Conservation (phyloP, 805 yeast species). For the Jamesozyma jinghongensis region DNA sequence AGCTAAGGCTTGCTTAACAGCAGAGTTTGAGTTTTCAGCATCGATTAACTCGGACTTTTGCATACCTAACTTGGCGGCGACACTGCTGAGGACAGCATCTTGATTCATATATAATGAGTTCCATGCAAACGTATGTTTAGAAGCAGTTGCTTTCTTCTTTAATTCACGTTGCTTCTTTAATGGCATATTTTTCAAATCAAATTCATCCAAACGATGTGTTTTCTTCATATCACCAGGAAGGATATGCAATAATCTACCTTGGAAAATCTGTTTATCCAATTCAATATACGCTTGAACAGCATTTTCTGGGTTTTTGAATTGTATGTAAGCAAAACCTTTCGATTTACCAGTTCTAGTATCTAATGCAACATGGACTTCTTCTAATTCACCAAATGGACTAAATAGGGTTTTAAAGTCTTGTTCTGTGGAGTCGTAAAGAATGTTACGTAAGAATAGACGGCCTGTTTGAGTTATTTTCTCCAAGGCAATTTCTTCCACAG, state of each 20-base stretch:
- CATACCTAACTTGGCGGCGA: constrained; percentile 76
- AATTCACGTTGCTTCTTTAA: constrained; percentile 83
- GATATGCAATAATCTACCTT: constrained; percentile 86
- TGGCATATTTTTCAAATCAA: constrained; percentile 83
- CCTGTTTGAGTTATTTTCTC: constrained; percentile 58
- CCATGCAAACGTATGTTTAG: constrained; percentile 88
- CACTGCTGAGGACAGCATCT: constrained; percentile 87
- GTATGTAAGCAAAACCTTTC: constrained; percentile 86
- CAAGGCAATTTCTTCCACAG: constrained; percentile 38
- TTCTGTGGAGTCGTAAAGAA: constrained; percentile 70
- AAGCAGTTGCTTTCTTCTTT: constrained; percentile 74
- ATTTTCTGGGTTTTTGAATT: constrained; percentile 55
- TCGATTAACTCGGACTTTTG: constrained; percentile 76
- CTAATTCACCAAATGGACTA: constrained; percentile 56
- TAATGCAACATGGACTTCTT: constrained; percentile 86
- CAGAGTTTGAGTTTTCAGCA: constrained; percentile 77
- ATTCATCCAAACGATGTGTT: constrained; percentile 78
- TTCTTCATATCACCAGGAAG: constrained; percentile 79
- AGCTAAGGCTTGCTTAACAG: constrained; percentile 94
- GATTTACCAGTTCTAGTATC: constrained; percentile 85
- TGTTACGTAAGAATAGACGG: constrained; percentile 80
- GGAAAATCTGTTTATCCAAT: constrained; percentile 83
- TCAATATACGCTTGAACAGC: constrained; percentile 68
- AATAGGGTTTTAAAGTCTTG: constrained; percentile 65
- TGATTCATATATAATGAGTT: constrained; percentile 83